These are phyloP conservation scores for Phytophthora macrochlamydospora DNA, from an alignment of 352 stramenopile genomes.

Conservation along the genomic window DNA sequence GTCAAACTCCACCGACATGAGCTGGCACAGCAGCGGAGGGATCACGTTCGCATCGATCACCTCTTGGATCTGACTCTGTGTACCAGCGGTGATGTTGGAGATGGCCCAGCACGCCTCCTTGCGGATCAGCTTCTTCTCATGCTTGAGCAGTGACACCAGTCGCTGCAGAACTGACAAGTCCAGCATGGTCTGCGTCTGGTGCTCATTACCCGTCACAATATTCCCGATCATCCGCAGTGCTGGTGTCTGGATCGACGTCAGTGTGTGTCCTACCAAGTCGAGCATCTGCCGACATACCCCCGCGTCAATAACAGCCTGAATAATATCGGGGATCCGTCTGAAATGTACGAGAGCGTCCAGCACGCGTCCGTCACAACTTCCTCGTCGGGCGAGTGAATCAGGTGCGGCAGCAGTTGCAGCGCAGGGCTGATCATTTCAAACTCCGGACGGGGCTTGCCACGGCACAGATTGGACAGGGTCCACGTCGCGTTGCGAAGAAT, in stretches of 20 bases:
- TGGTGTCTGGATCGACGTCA: slow-evolving; percentile 95
- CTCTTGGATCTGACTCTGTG: slow-evolving; percentile 72
- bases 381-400: slow-evolving; percentile 97
- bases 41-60: slow-evolving; percentile 83
- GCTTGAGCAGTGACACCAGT: slow-evolving; percentile 70
- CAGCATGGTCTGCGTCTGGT: slow-evolving; percentile 76
- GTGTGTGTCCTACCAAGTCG: slow-evolving; percentile 94
- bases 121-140: slow-evolving; percentile 80
- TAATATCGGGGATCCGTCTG: slow-evolving; percentile 97
- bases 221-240: slow-evolving; percentile 97
- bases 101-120: slow-evolving; percentile 88
- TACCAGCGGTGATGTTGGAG: slow-evolving; percentile 84
- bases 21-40: slow-evolving; percentile 62
- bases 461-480: slow-evolving; percentile 99
- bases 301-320: slow-evolving; percentile 97
- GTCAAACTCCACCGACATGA: slow-evolving; percentile 73
- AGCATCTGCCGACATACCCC: slow-evolving; percentile 95
- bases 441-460: slow-evolving; percentile 92
- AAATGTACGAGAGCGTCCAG: slow-evolving; percentile 98
- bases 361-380: slow-evolving; percentile 99
- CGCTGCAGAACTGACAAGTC: slow-evolving; percentile 57
- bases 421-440: slow-evolving; percentile 95
- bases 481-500: slow-evolving; percentile 99
- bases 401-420: slow-evolving; percentile 93
- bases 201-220: slow-evolving; percentile 97